phyloP scores from a whole-genome alignment of 371 early-diverging fungal genomes.

The Rhizopus delemar region DNA sequence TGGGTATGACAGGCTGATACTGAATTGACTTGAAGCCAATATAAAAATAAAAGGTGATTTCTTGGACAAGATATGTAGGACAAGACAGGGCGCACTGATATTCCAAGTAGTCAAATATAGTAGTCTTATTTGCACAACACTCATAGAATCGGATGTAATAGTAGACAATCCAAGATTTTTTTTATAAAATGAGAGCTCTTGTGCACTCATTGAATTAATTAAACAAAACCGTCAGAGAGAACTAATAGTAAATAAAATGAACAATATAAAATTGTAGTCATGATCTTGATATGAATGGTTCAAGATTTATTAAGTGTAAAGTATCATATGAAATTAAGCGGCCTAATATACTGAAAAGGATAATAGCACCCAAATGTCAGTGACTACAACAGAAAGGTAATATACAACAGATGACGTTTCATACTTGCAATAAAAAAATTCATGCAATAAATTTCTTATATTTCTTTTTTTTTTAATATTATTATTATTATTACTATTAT shows the following conservation, averaged over 20 bases:
- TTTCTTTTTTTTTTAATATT: not conserved
- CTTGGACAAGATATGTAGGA: conserved; percentile 16
- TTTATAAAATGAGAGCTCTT: no score
- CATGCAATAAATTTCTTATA: not conserved
- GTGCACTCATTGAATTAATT: no score
- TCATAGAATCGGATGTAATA: not conserved
- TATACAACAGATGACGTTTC: not conserved
- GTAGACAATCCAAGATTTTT: no score
- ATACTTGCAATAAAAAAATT: not conserved
- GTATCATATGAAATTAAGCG: not conserved
- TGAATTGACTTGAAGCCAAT: conserved; percentile 3
- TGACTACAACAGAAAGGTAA: not conserved
- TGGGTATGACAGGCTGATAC: no score
- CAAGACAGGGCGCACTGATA: conserved; percentile 18
- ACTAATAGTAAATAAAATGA: no score
- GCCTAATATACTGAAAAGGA: not conserved
- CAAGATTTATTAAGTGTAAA: not conserved
- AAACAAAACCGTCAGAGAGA: no score
- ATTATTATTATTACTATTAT: not conserved
- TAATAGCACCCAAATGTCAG: not conserved
- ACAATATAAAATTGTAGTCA: no score
- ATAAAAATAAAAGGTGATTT: conserved; percentile 26
- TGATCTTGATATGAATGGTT: not conserved
- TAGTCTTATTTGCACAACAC: conserved; percentile 12
- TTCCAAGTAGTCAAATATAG: conserved; percentile 35